A percentile compares a stretch with the other conserved stretches of the same genome.
These are phyloP conservation scores for Penicillium pancosmium DNA, from an alignment of 495 filamentous ascomycete genomes.

Conservation along the genomic window DNA sequence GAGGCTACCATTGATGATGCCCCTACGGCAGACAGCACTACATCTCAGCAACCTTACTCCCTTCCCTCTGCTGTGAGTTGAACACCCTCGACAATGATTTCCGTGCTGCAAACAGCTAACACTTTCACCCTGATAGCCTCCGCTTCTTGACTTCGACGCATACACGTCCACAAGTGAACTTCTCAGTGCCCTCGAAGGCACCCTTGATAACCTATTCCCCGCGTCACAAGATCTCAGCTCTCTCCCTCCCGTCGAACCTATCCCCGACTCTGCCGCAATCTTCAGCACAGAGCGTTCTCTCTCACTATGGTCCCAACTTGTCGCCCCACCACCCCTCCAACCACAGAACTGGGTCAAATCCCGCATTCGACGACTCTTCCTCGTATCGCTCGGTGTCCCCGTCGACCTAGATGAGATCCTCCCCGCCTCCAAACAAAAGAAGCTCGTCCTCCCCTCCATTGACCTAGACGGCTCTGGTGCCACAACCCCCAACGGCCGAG, in stretches of 20 bases:
- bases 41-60: constrained; percentile 44
- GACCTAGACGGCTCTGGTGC: constrained; percentile 49
- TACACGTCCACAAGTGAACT: constrained; percentile 56
- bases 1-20: constrained; percentile 54
- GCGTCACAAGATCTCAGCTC: constrained; percentile 43
- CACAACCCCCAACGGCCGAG: constrained; percentile 33
- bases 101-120: neutral
- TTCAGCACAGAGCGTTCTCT: constrained; percentile 66
- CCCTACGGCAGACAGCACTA: constrained; percentile 15
- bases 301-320: constrained; percentile 95
- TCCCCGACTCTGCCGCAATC: constrained; percentile 48
- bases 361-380: constrained; percentile 91
- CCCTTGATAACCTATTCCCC: constrained; percentile 60
- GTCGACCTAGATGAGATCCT: constrained; percentile 97
- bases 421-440: constrained; percentile 95
- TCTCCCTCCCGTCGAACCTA: constrained; percentile 47
- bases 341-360: constrained; percentile 98
- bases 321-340: constrained; percentile 90
- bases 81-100: neutral
- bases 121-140: constrained; percentile 47
- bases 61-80: constrained; percentile 54
- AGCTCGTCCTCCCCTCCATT: constrained; percentile 88
- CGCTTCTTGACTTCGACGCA: constrained; percentile 73
- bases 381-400: constrained; percentile 93
- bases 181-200: constrained; percentile 44